Evolutionary conservation across 2,329 filamentous ascomycete species (phyloP), one percentile per base, ranked within the genome.

Genomic region (Fusarium hainanense): DNA sequence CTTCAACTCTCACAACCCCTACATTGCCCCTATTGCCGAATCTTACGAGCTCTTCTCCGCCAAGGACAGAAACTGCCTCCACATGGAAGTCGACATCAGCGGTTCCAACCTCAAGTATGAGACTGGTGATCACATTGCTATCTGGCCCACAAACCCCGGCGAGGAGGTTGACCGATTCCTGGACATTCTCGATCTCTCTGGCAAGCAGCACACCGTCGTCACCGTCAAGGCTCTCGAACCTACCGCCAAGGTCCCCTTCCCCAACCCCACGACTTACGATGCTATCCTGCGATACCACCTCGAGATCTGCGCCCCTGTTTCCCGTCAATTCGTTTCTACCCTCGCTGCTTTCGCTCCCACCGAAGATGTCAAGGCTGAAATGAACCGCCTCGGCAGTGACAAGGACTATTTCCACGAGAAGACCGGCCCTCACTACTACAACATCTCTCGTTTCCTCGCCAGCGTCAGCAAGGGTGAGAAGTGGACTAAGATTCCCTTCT

Each of bases 121-220:
- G 75, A 99, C 96, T 54, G 96, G 96, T 79, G 97, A 99, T 78
- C 97, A 99, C 81, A 92, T 99, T 77, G 96, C 96, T 43, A 83
- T 99, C 75, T 99, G 97, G 97, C 96, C 97, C 40, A 97, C 93
- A 52, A 99, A 99, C 80, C 86, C 96, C 62, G 96, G 96, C 61
- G 90, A 89, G 70, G 95, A 98, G 80, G 95, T 98, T 47, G 93
- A 98, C 76, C 90, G 93, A 56, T 94, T 99, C 82, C 84, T 99
- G 70, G 86, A 90, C 74, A 87, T 96, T 57, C 87, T 97, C 70
- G 93, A 89, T 68, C 87, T 98, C 42, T 82, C 85, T 51, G 85
- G 89, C 27, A 97, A 97, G 85, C 89, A 91, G 65, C 83, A 97
- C 81, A 86, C 86, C 2, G 95, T 98, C 60, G 90, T 99, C 79